Base-by-base conservation (phyloP, 352 stramenopile genomes). In the Phytophthora litchii region DNA sequence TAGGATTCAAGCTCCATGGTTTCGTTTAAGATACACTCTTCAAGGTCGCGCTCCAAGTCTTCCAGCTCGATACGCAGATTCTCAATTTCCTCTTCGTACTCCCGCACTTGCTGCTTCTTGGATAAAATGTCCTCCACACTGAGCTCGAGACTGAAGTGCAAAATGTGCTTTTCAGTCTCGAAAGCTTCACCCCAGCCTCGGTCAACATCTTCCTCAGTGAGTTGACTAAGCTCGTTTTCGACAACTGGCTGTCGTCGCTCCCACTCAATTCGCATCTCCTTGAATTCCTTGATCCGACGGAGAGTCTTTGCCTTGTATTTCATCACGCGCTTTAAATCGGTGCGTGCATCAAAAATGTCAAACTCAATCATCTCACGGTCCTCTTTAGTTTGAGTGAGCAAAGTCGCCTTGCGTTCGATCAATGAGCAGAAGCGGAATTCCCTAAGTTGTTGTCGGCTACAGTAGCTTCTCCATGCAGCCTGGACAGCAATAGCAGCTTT, bases 131-230 rank as follows among this genome's bases (percentile, higher is more conserved):
- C 81, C 40, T 94, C 83, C 31, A 90, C 72, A 32, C 81, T 90
- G n/a, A 92, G 70, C 57, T 90, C 76, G 7, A 91, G 51, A 36
- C 72, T 85, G 55, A 80, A 92, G 23, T 73, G 76, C 16, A 93
- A 45, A 1, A 92, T 58, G 32, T 91, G 78, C 35, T 89, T 88
- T 41, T 94, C 84, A 3, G 80, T 92, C 51, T 88, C 54, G 44
- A 92, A 94, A 16, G 84, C 84, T 55, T 92, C 80, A 2, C 76
- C 78, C 82, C 82, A 94, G 19, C 84, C 84, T n/a, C 79, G 72
- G 17, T 89, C 82, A 13, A 91, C 48, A 44, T 92, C 84, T 61
- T 94, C 74, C 35, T 83, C 66, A 0, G 78, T 94, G 46, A 92
- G 58, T 12, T 74, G 47, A 3, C 56, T 72, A 20, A 92, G 54